Base-by-base conservation (phyloP, 371 early-diverging fungal genomes). In the Umbelopsis sp. region DNA sequence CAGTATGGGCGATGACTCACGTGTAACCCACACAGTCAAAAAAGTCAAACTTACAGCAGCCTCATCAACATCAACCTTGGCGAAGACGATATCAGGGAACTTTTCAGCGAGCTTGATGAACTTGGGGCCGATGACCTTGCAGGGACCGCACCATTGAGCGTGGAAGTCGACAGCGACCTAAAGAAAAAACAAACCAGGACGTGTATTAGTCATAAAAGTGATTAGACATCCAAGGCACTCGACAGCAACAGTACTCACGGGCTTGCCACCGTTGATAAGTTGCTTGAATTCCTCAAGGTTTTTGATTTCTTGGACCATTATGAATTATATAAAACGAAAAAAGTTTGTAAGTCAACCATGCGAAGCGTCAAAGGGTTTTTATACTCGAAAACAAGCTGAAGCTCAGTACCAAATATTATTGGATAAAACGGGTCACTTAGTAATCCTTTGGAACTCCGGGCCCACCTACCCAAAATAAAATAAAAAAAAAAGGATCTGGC, bases 61-160 rank as follows among this genome's bases (percentile, higher is more conserved):
- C 2, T 86, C 87, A 70, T 96, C 97, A 22, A 94, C 90, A 73
- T 96, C 92, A 63, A 96, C 90, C 85, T 96, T 94, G 75, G 92
- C 74, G 76, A 94, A 97, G 63, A 78, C 78, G 63, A 91, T 82
- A 66, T 87, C 78, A 4, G 81, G 44, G 77, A 82, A 82, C 18
- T 76, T 71, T 16, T 78, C 70, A 25, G 92, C 73, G 53, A 93
- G 80, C 50, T 79, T 74, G 50, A 80, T 79, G 70, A 90, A 89
- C 73, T 84, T 83, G 70, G 96, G 97, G 35, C 89, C 76, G 74
- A 97, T 94, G 65, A 92, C 68, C 79, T 91, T 95, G 91, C 98
- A 98, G 57, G 97, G 97, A 53, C 91, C 90, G 72, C 80, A 92
- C 92, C 92, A 91, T 70, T 74, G 76, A 65, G 92, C 92, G 65